Conservation (phyloP, 106 monocot species). For the Narthecium ossifragum region DNA sequence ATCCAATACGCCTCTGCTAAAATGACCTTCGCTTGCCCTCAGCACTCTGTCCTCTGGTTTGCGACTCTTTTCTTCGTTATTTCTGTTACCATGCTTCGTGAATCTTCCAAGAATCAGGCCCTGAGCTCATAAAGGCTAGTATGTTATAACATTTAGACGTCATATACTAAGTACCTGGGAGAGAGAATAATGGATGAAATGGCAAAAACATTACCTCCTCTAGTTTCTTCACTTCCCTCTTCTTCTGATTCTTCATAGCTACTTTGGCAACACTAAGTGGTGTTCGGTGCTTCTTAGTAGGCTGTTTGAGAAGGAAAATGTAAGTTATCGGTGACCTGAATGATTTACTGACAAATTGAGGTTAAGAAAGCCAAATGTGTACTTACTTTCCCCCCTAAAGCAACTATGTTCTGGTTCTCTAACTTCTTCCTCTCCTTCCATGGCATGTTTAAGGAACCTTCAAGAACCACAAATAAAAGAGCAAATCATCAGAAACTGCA, state of each 20-base stretch:
- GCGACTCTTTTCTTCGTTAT: conserved; percentile 10
- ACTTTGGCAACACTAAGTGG: conserved; percentile 36
- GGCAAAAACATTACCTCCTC: conserved; percentile 22
- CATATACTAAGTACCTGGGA: neutral
- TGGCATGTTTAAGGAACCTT: conserved; percentile 45
- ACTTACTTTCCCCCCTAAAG: conserved; percentile 50
- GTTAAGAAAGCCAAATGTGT: neutral
- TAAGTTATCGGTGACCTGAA: neutral
- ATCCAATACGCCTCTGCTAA: conserved; percentile 40
- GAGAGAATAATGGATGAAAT: neutral
- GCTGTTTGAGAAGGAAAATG: conserved; percentile 13
- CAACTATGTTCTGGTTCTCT: conserved; percentile 37
- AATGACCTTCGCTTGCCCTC: conserved; percentile 39
- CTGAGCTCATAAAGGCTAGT: conserved; percentile 6
- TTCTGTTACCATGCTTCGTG: conserved; percentile 6
- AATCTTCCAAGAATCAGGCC: conserved; percentile 28
- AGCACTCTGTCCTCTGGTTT: conserved; percentile 37
- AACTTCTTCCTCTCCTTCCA: conserved; percentile 67
- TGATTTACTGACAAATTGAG: neutral
- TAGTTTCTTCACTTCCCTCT: conserved; percentile 24
- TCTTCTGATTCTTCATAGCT: conserved; percentile 32
- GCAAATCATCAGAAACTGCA: neutral
- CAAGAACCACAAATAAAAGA: neutral
- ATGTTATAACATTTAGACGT: neutral
- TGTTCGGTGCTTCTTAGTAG: conserved; percentile 31